Base-by-base conservation (phyloP, 805 yeast species). In the Saturnispora zaruensis region DNA sequence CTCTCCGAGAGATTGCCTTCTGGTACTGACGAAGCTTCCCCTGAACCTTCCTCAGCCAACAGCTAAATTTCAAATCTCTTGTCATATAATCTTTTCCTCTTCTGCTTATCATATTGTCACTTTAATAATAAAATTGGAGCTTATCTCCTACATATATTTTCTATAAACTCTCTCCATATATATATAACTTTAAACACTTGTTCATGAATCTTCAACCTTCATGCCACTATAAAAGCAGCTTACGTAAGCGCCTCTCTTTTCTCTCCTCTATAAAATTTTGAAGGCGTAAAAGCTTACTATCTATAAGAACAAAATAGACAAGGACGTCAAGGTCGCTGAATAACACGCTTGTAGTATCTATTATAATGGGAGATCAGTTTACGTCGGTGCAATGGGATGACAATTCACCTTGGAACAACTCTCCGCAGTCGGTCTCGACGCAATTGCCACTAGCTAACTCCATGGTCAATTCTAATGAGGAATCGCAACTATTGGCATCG, bases 311-410 rank as follows among this genome's bases (percentile, higher is more conserved):
- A 28, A 2, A 16, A 9, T n/a, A 13, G 11, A 16, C 8, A 34
- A 34, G 11, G 32, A 28, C 32, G 32, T 28, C n/a, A n/a, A 28
- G 32, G 13, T 28, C 32, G 32, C 13, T 28, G 32, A 11, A 28
- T 28, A 28, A 13, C 11, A 5, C 25, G n/a, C 30, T 6, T 18
- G n/a, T n/a, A 6, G 9, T 6, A 23, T 40, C 9, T 18, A 23
- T 21, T n/a, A 38, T 4, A 7, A 65, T 65, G 68, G 42, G 59
- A 46, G 81, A 76, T 55, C 77, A 76, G 55, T 77, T 77, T 59
- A 75, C 80, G 1, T 77, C 82, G 26, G 75, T 77, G 45, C 78
- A 73, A 56, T 77, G 79, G 80, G 81, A 77, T 57, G 23, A 46
- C n/a, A 33, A 42, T 2, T 33, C 45, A 6, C 49, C 41, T n/a